Conservation (phyloP, 148 eudicot genomes). For the Fagopyrum tataricum region DNA sequence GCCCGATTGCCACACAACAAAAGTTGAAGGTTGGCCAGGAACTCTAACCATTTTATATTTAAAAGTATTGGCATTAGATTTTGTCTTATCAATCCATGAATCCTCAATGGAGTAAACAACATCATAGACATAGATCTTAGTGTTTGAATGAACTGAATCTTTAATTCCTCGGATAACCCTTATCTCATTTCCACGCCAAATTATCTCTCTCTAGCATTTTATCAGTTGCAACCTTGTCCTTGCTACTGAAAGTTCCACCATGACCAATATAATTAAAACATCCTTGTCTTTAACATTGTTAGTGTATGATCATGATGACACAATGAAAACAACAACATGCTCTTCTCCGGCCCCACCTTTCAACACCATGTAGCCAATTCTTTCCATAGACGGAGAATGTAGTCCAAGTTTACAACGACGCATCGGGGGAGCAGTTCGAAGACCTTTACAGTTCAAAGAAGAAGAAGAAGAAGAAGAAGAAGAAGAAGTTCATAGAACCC, state of each 20-base stretch:
- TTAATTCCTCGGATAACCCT: constrained; percentile 78
- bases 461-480: no score
- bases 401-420: no score
- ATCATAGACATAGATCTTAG: constrained; percentile 77
- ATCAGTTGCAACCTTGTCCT: constrained; percentile 52
- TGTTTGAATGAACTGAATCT: constrained; percentile 30
- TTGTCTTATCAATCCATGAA: constrained; percentile 75
- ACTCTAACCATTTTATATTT: constrained; percentile 71
- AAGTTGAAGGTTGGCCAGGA: constrained; percentile 74
- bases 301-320: constrained; percentile 83
- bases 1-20: constrained; percentile 70
- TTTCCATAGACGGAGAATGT: constrained; percentile 92
- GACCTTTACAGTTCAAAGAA: no score
- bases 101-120: constrained; percentile 75
- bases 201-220: constrained; percentile 93
- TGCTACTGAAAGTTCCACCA: constrained; percentile 60
- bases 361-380: constrained; percentile 70
- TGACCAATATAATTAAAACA: constrained; percentile 72
- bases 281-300: constrained; percentile 67
- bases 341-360: constrained; percentile 54
- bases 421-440: no score
- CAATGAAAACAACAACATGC: constrained; percentile 77
- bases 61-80: constrained; percentile 62
- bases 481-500: no score
- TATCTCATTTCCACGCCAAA: constrained; percentile 67